phyloP scores from a whole-genome alignment of 768 basidiomycete genomes.

The Naganishia friedmannii region DNA sequence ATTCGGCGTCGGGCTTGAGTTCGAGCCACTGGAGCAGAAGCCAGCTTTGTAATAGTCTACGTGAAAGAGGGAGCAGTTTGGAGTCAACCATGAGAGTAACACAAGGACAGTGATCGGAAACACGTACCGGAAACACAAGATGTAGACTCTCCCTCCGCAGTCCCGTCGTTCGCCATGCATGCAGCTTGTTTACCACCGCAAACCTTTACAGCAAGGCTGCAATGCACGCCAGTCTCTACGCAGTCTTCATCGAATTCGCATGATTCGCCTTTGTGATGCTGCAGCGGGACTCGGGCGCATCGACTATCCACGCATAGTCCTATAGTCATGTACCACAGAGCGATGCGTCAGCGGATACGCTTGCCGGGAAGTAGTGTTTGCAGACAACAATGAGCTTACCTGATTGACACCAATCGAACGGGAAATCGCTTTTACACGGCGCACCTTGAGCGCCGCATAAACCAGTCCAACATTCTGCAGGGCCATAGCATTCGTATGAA shows the following conservation, averaged over 20 bases:
- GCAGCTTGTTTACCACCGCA: not conserved
- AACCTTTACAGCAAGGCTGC: not conserved
- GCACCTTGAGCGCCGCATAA: no score
- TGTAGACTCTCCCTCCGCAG: not conserved
- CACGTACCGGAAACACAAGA: not conserved
- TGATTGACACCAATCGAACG: no score
- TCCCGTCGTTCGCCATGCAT: not conserved
- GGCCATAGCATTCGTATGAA: no score
- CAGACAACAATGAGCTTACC: no score
- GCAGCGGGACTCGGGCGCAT: not conserved
- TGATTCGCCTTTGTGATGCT: not conserved
- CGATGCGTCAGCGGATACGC: not conserved
- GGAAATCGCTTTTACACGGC: no score
- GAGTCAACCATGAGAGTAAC: no score
- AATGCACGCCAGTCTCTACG: not conserved
- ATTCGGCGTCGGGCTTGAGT: not conserved
- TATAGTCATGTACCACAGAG: no score
- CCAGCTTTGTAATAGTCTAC: not conserved
- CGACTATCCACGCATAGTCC: not conserved
- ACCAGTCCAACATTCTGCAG: no score
- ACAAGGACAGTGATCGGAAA: no score
- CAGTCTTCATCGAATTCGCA: conserved; percentile 1
- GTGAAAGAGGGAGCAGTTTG: no score
- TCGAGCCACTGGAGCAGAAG: not conserved
- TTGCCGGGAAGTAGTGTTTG: no score